These are phyloP conservation scores for Avena eriantha DNA, from an alignment of 176 grass and related monocot genomes.

Conservation along the genomic window DNA sequence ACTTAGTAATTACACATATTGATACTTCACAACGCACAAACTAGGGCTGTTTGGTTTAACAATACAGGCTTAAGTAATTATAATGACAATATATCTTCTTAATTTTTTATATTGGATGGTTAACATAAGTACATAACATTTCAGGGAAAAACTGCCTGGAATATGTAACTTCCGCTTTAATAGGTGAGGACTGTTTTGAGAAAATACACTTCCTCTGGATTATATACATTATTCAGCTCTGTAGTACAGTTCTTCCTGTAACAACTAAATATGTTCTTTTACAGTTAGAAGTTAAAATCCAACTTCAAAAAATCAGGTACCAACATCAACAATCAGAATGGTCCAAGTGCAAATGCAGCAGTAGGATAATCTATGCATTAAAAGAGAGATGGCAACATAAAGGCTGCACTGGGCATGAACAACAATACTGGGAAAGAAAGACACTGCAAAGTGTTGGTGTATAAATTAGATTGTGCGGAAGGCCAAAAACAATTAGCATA, in stretches of 20 bases:
- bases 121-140: background rate
- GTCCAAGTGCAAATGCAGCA: background rate
- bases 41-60: background rate
- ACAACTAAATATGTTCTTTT: background rate
- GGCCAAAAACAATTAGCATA: background rate
- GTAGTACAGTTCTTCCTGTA: background rate
- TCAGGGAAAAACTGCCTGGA: background rate
- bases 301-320: background rate
- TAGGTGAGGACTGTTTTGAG: background rate
- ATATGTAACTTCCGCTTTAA: conserved; percentile 8
- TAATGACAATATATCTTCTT: background rate
- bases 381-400: background rate
- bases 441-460: background rate
- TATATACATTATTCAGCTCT: background rate
- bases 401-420: background rate
- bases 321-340: conserved; percentile 9
- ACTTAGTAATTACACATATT: background rate
- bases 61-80: background rate
- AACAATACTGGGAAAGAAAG: background rate
- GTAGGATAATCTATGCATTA: background rate
- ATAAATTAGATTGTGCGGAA: background rate
- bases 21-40: background rate
- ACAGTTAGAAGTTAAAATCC: background rate
- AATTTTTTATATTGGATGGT: background rate
- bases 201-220: background rate